Evolutionary conservation across 2,329 filamentous ascomycete genomes (phyloP).

Genomic region (Stachybotrys chlorohalonatus): DNA sequence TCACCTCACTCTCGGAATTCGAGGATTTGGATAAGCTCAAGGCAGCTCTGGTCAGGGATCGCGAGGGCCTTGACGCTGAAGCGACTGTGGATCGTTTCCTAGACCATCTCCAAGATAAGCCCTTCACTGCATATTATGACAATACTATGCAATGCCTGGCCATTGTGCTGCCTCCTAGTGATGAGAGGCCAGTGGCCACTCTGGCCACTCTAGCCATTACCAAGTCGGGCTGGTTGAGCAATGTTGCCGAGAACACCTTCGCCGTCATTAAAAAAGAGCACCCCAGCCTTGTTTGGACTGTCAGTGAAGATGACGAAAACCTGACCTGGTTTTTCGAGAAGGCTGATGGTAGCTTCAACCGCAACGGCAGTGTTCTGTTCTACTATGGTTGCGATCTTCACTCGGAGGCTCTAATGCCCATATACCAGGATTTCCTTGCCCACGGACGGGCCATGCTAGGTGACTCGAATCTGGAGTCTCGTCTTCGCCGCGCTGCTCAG

Average conservation of each 20-base stretch:
- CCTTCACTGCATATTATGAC: slow-evolving; percentile 92
- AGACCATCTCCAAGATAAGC: slow-evolving; percentile 62
- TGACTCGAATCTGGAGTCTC: slow-evolving; percentile 80
- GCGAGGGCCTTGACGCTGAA: slow-evolving; percentile 70
- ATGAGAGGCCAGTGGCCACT: slow-evolving; percentile 63
- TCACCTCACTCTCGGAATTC: slow-evolving; percentile 63
- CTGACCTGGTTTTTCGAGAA: slow-evolving; percentile 98
- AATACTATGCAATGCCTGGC: slow-evolving; percentile 89
- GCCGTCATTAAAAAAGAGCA: slow-evolving; percentile 89
- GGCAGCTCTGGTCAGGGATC: slow-evolving; percentile 71
- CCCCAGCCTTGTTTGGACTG: slow-evolving; percentile 89
- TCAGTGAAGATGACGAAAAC: slow-evolving; percentile 92
- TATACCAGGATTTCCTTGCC: slow-evolving; percentile 78
- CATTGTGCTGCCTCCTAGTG: slow-evolving; percentile 68
- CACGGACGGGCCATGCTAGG: slow-evolving; percentile 82
- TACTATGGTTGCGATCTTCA: slow-evolving; percentile 86
- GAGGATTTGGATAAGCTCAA: slow-evolving; percentile 69
- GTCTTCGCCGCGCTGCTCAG: slow-evolving; percentile 68
- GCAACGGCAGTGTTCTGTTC: slow-evolving; percentile 84
- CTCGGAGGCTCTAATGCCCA: slow-evolving; percentile 63
- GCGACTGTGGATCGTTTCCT: slow-evolving; percentile 83
- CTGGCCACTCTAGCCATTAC: slow-evolving; percentile 88
- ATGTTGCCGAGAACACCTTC: slow-evolving; percentile 93
- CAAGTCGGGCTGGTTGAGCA: slow-evolving; percentile 88
- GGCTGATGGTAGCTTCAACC: slow-evolving; percentile 82